A percentile compares a stretch with the other conserved stretches of the same genome.
Evolutionary conservation across 169 alveolate genomes (phyloP).

Genomic region (Cryptosporidium meleagridis): DNA sequence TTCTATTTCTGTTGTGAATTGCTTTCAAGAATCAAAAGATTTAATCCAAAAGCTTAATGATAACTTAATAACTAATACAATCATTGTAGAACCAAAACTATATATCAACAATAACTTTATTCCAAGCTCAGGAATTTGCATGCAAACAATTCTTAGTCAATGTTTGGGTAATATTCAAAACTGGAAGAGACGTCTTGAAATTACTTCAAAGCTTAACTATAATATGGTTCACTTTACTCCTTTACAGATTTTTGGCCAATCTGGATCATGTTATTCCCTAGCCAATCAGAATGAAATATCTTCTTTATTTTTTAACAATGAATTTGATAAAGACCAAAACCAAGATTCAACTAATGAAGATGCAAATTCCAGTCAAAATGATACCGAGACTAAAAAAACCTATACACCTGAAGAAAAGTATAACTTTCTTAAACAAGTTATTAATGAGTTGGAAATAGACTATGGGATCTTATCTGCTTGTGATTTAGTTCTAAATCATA

Average conservation of each 20-base stretch:
- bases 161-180: slow-evolving; percentile 87
- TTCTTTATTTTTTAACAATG: slow-evolving; percentile 25
- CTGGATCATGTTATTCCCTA: slow-evolving; percentile 78
- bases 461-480: slow-evolving; percentile 86
- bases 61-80: not conserved
- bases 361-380: not conserved
- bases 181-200: slow-evolving; percentile 83
- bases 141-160: slow-evolving; percentile 88
- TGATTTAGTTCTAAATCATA: slow-evolving; percentile 92
- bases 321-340: not conserved
- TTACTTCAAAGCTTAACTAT: slow-evolving; percentile 84
- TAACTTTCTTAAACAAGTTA: slow-evolving; percentile 75
- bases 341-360: slow-evolving; percentile 31
- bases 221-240: slow-evolving; percentile 90
- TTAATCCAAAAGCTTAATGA: not conserved
- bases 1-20: not conserved
- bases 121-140: slow-evolving; percentile 75
- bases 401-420: slow-evolving; percentile 69
- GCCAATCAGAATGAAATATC: slow-evolving; percentile 72
- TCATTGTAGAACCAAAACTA: slow-evolving; percentile 77
- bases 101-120: slow-evolving; percentile 58
- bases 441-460: slow-evolving; percentile 80
- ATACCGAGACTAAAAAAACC: slow-evolving; percentile 26
- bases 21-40: not conserved
- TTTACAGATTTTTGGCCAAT: slow-evolving; percentile 79